Percentiles rank a stretch among this genome's conserved stretches.
These are phyloP conservation scores for Picochlorum sp. DNA, from an alignment of 139 green algal species.

Conservation along the genomic window DNA sequence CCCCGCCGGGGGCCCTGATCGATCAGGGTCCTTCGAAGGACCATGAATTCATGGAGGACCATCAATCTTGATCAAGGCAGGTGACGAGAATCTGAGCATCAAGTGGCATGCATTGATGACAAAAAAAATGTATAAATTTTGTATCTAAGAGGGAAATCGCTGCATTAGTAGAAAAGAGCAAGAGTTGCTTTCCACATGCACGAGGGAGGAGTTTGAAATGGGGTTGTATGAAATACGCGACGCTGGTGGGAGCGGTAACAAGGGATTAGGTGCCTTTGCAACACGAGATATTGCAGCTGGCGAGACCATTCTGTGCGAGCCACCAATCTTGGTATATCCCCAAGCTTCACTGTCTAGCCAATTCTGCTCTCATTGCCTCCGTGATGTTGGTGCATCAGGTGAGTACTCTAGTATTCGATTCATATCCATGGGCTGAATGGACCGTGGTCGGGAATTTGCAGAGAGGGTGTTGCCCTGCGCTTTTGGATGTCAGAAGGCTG, in stretches of 20 bases:
- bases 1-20: no score
- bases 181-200: no score
- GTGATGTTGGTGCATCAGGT: conserved; percentile 1
- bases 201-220: no score
- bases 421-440: neutral
- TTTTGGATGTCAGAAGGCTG: neutral
- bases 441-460: neutral
- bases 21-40: no score
- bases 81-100: no score
- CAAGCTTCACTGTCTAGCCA: conserved; percentile 6
- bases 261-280: conserved; percentile 6
- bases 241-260: neutral
- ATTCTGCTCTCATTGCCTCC: conserved; percentile 22
- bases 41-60: no score
- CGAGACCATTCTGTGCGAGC: conserved; percentile 16
- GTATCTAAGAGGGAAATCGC: no score
- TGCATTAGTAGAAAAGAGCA: no score
- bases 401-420: conserved; percentile 1
- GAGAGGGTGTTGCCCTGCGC: neutral
- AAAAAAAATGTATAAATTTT: no score
- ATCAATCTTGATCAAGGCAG: no score
- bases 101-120: no score
- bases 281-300: conserved; percentile 3
- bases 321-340: conserved; percentile 23
- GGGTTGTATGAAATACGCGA: no score